A percentile compares a stretch with the other conserved stretches of the same genome.
Evolutionary conservation across 176 grass and related monocot species (phyloP).

Genomic region (Echinochloa phyllopogon): DNA sequence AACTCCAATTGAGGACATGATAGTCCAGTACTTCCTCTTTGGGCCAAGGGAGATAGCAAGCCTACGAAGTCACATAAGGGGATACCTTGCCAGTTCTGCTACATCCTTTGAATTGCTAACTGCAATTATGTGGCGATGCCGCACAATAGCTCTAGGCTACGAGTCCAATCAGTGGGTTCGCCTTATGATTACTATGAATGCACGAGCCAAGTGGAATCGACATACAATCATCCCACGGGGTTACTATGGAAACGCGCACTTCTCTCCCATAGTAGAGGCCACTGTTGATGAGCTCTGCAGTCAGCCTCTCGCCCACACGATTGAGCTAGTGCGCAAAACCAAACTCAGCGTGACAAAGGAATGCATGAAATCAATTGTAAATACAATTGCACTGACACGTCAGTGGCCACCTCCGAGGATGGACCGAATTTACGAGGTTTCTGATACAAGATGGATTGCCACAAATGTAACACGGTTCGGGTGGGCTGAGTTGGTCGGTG

Average conservation of each 20-base stretch:
- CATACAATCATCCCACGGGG: conserved; percentile 36
- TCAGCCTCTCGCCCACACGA: conserved; percentile 27
- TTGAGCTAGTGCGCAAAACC: conserved; percentile 40
- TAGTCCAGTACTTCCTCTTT: conserved; percentile 49
- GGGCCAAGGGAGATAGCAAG: conserved; percentile 34
- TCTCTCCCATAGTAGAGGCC: conserved; percentile 36
- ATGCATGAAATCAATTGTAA: conserved; percentile 33
- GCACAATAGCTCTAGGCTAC: conserved; percentile 26
- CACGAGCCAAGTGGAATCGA: conserved; percentile 40
- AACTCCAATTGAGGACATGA: conserved; percentile 19
- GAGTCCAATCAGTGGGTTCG: neutral
- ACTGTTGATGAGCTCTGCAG: conserved; percentile 18
- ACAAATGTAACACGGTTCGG: conserved; percentile 5
- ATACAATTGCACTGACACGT: neutral
- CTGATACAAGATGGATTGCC: conserved; percentile 40
- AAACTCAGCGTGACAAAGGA: conserved; percentile 42
- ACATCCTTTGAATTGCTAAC: conserved; percentile 45
- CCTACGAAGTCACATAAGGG: neutral
- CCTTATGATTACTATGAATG: conserved; percentile 52
- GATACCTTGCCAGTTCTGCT: neutral
- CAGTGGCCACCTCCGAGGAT: conserved; percentile 26
- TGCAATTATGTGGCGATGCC: conserved; percentile 50
- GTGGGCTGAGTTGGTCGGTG: conserved; percentile 41
- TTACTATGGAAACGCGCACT: conserved; percentile 48
- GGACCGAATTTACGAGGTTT: conserved; percentile 48